phyloP scores from a whole-genome alignment of 306 rosid genomes.

The Crataegus laevigata region DNA sequence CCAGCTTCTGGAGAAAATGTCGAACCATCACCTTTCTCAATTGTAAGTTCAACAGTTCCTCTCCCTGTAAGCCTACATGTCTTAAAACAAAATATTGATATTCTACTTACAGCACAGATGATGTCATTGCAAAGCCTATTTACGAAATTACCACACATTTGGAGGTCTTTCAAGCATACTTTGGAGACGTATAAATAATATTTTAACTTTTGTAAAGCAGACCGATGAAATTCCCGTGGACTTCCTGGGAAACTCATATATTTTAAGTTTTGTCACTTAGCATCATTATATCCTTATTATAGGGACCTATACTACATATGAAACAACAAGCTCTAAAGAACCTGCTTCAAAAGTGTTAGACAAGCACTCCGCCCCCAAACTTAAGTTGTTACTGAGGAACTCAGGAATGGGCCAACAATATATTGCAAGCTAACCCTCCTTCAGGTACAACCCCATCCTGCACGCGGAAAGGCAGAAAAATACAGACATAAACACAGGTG shows the following conservation, averaged over 20 bases:
- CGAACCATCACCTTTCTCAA: slow-evolving; percentile 80
- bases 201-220: too few relatives aligned
- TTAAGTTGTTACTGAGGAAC: background rate
- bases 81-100: slow-evolving; percentile 20
- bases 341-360: background rate
- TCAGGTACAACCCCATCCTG: background rate
- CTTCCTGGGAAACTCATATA: background rate
- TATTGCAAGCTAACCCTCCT: background rate
- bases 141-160: background rate
- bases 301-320: background rate
- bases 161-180: background rate
- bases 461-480: background rate
- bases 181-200: background rate
- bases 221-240: background rate
- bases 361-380: background rate
- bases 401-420: background rate
- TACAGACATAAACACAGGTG: background rate
- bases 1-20: slow-evolving; percentile 71
- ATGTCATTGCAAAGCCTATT: background rate
- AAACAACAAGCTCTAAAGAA: background rate
- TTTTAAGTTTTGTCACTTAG: background rate
- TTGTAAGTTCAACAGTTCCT: slow-evolving; percentile 75
- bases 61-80: slow-evolving; percentile 73
- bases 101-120: slow-evolving; percentile 2
- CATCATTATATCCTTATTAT: background rate